Evolutionary conservation across 257 asterid genomes (phyloP).

Genomic region (Nicotiana obtusifolia): DNA sequence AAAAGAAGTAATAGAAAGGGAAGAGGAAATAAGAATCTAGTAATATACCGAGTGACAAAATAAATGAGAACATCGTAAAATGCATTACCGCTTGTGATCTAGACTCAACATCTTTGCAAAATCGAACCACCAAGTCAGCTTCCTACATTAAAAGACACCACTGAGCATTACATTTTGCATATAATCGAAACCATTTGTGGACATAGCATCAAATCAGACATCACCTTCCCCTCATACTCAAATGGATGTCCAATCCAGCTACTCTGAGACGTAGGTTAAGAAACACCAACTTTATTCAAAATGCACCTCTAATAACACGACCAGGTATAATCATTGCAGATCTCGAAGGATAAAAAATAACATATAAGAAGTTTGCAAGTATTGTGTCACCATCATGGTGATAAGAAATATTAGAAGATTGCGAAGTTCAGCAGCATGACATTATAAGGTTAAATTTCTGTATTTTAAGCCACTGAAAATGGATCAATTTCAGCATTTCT

Average conservation of each 20-base stretch:
- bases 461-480: background rate
- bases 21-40: background rate
- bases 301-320: background rate
- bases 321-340: background rate
- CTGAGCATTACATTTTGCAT: slow-evolving; percentile 15
- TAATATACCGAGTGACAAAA: background rate
- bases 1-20: background rate
- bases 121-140: slow-evolving; percentile 67
- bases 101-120: slow-evolving; percentile 89
- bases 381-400: background rate
- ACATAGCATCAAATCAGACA: slow-evolving; percentile 3
- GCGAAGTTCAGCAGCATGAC: background rate
- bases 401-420: background rate
- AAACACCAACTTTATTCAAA: slow-evolving; percentile 27
- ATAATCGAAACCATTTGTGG: slow-evolving; percentile 14
- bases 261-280: slow-evolving; percentile 50
- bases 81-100: slow-evolving; percentile 62
- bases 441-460: background rate
- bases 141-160: slow-evolving; percentile 29
- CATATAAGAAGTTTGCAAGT: background rate
- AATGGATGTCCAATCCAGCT: slow-evolving; percentile 68
- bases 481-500: background rate
- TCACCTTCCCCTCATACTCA: slow-evolving; percentile 79
- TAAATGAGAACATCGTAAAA: background rate
- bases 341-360: background rate